These are phyloP conservation scores for Hordeum vulgare DNA, from an alignment of 176 grass and related monocot genomes.

Conservation along the genomic window MorexV3_pseudomolecules_assembly NC_058524.1:6581704-6582203, in stretches of 20 bases:
- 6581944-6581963: not conserved
- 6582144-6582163: too few species aligned
- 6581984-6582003: not conserved
- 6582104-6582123: too few species aligned
- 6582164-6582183: too few species aligned
- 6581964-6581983: not conserved
- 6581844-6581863: constrained; percentile 71
- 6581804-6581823: constrained; percentile 99
- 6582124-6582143: too few species aligned
- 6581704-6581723: constrained; percentile 97
- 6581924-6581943: not conserved
- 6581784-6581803: constrained; percentile 68
- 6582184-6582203: too few species aligned
- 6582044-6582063: too few species aligned
- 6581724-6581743: constrained; percentile 18
- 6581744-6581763: constrained; percentile 8
- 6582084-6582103: too few species aligned
- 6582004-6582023: not conserved
- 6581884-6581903: constrained; percentile 99
- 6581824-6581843: constrained; percentile 86
- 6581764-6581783: constrained; percentile 17
- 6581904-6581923: constrained; percentile 55
- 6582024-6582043: too few species aligned
- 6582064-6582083: too few species aligned
- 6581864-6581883: constrained; percentile 92